Evolutionary conservation across 768 basidiomycete genomes (phyloP).

Genomic region (Xerocomellus dryophilus): DNA sequence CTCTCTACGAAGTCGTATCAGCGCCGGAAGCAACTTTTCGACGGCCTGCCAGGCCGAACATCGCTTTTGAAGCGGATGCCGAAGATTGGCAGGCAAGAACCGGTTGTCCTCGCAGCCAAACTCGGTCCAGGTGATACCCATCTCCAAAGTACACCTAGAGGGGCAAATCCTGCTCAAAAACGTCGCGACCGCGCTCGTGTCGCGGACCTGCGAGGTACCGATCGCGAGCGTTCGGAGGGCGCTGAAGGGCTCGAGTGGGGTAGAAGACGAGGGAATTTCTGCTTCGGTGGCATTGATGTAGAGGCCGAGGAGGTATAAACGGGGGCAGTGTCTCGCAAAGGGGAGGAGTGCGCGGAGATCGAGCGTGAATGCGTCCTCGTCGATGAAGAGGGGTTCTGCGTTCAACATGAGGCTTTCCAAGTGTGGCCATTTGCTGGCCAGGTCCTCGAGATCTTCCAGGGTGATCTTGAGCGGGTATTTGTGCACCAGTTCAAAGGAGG

Average conservation of each 20-base stretch:
- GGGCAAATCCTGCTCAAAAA: constrained; percentile 55
- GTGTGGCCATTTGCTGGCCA: constrained; percentile 46
- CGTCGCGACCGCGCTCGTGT: constrained; percentile 44
- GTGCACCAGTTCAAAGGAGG: constrained; percentile 34
- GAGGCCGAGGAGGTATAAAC: constrained; percentile 35
- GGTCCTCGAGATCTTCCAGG: constrained; percentile 42
- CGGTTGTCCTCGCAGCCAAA: constrained; percentile 15
- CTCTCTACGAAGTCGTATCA: constrained; percentile 43
- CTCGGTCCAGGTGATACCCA: constrained; percentile 48
- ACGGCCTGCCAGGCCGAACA: constrained; percentile 44
- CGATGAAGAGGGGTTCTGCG: constrained; percentile 40
- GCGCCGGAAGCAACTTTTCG: constrained; percentile 39
- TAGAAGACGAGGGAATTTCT: constrained; percentile 10
- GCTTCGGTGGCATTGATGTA: constrained; percentile 35
- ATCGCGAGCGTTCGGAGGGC: constrained; percentile 36
- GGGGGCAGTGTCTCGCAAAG: constrained; percentile 40
- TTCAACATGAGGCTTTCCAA: constrained; percentile 46
- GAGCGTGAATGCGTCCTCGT: constrained; percentile 19
- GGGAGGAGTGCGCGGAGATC: constrained; percentile 41
- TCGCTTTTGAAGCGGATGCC: constrained; percentile 19
- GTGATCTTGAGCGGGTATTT: constrained; percentile 34
- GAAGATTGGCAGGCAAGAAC: constrained; percentile 2
- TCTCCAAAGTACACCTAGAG: constrained; percentile 38
- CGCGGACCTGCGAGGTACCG: constrained; percentile 47
- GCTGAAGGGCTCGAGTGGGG: constrained; percentile 18